These are phyloP conservation scores for Boletus pseudopeckii DNA, from an alignment of 768 basidiomycete species.

Conservation along the genomic window DNA sequence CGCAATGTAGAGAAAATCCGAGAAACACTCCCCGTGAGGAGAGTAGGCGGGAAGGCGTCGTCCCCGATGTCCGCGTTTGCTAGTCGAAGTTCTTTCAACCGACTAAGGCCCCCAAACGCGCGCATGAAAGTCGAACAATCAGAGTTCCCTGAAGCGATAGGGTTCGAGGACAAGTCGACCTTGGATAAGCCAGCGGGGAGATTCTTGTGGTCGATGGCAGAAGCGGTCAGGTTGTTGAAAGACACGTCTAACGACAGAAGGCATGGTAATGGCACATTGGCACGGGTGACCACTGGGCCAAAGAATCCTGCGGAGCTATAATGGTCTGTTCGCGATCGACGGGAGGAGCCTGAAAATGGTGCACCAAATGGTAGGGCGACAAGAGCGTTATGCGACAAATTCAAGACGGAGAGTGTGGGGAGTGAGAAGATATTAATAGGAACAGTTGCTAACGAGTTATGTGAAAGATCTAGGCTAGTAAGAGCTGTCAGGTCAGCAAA, in stretches of 20 bases:
- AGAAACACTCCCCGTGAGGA: constrained; percentile 16
- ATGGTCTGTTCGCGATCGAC: constrained; percentile 23
- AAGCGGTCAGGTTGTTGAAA: constrained; percentile 59
- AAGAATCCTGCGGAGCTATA: constrained; percentile 56
- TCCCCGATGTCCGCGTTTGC: constrained; percentile 58
- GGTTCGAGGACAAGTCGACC: constrained; percentile 65
- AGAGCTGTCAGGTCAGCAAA: constrained; percentile 68
- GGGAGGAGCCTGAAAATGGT: constrained; percentile 42
- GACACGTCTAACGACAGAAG: constrained; percentile 64
- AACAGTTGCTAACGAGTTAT: constrained; percentile 62
- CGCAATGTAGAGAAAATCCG: constrained; percentile 49
- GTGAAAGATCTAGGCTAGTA: constrained; percentile 67
- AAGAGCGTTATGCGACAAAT: constrained; percentile 69
- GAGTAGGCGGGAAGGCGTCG: constrained; percentile 46
- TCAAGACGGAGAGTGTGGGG: constrained; percentile 61
- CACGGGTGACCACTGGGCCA: constrained; percentile 55
- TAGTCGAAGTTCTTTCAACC: constrained; percentile 56
- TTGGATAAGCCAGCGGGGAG: constrained; percentile 56
- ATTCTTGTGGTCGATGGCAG: constrained; percentile 46
- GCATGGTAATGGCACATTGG: constrained; percentile 61
- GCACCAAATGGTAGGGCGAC: constrained; percentile 58
- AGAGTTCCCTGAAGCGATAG: constrained; percentile 44
- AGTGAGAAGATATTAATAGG: constrained; percentile 66
- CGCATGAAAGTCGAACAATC: constrained; percentile 37
- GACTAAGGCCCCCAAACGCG: constrained; percentile 43